Conservation (phyloP, 2,329 filamentous ascomycete species). For the Alternaria tenuissima region DNA sequence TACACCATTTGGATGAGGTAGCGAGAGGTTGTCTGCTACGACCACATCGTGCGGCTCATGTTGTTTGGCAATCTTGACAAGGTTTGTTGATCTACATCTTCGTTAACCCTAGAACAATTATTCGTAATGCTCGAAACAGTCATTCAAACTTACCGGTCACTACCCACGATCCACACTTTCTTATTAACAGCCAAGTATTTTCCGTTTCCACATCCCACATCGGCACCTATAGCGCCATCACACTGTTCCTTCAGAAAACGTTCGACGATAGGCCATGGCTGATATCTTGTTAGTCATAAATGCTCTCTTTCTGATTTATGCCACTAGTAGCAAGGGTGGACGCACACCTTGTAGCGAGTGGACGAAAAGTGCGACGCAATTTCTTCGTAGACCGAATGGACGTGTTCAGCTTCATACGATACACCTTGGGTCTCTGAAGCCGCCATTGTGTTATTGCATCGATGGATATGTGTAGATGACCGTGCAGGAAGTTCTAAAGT, state of each 20-base stretch:
- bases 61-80: slow-evolving; percentile 63
- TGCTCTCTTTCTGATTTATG: neutral
- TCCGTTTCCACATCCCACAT: slow-evolving; percentile 95
- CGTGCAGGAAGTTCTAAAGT: neutral
- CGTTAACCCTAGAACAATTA: neutral
- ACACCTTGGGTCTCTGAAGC: slow-evolving; percentile 51
- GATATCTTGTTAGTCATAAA: slow-evolving; percentile 26
- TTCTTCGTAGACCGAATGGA: slow-evolving; percentile 89
- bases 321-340: slow-evolving; percentile 14
- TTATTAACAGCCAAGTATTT: slow-evolving; percentile 89
- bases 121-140: neutral
- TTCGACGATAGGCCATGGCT: slow-evolving; percentile 93
- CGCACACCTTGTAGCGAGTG: slow-evolving; percentile 72
- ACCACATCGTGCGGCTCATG: slow-evolving; percentile 70
- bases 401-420: slow-evolving; percentile 83
- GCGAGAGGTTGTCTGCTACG: slow-evolving; percentile 82
- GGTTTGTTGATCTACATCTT: slow-evolving; percentile 62
- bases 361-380: slow-evolving; percentile 86
- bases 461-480: neutral
- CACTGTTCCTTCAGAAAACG: slow-evolving; percentile 73
- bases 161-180: slow-evolving; percentile 74
- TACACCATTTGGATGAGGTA: slow-evolving; percentile 73
- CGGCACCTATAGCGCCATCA: slow-evolving; percentile 80
- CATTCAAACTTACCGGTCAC: slow-evolving; percentile 72
- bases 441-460: slow-evolving; percentile 25